Evolutionary conservation across 192 early-diverging fungal species (phyloP).

Genomic region (Polychytrium aggregatum): DNA sequence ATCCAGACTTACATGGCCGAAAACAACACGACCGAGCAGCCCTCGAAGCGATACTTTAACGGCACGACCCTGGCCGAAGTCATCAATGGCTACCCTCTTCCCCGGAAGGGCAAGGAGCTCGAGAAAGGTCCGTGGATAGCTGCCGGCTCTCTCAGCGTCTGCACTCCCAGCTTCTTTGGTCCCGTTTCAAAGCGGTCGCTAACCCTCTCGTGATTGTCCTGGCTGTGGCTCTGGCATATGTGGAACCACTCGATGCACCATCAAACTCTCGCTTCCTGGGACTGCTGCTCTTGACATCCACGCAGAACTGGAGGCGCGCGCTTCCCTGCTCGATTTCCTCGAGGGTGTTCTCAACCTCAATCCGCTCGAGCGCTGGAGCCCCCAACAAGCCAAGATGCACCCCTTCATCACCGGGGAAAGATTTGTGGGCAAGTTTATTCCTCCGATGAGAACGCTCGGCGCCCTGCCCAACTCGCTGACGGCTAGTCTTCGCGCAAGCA

Average conservation of each 20-base stretch:
- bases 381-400: conserved; percentile 85
- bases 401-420: conserved; percentile 91
- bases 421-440: conserved; percentile 10
- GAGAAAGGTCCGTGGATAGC: conserved; percentile 59
- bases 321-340: conserved; percentile 84
- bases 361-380: conserved; percentile 88
- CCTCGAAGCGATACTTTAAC: conserved; percentile 83
- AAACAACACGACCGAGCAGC: conserved; percentile 58
- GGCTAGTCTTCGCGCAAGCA: too few species aligned
- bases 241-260: too few species aligned
- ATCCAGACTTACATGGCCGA: conserved; percentile 67
- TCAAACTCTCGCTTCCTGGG: too few species aligned
- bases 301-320: conserved; percentile 59
- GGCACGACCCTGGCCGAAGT: conserved; percentile 81
- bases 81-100: conserved; percentile 73
- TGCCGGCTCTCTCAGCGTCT: too few species aligned
- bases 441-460: neutral
- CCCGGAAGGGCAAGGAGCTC: conserved; percentile 57
- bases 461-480: neutral
- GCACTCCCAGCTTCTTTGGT: too few species aligned
- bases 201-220: too few species aligned
- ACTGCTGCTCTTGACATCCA: neutral
- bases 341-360: conserved; percentile 82
- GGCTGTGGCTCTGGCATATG: too few species aligned
- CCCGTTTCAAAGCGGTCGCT: too few species aligned